Evolutionary conservation across 768 basidiomycete genomes (phyloP).

Genomic region (Tylopilus cervinicoccineus): DNA sequence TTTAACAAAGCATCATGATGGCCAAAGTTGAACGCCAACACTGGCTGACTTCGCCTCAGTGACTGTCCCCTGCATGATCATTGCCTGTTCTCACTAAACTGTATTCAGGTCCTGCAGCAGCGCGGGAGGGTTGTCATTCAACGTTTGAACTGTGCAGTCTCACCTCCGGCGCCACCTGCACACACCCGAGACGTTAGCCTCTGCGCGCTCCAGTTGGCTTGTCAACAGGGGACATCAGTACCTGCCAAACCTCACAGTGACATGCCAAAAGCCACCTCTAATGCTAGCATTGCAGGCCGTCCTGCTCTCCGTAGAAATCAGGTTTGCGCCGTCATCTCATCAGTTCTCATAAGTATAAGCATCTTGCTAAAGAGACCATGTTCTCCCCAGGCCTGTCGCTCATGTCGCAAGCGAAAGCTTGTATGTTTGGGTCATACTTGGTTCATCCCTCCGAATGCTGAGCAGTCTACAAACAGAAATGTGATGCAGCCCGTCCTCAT

Average conservation of each 20-base stretch:
- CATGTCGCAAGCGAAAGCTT: constrained; percentile 81
- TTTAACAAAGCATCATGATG: constrained; percentile 17
- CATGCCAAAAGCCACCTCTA: constrained; percentile 67
- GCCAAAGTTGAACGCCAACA: not conserved
- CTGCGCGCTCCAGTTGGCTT: not conserved
- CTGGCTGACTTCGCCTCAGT: not conserved
- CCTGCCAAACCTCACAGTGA: not conserved
- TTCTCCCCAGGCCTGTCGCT: constrained; percentile 60
- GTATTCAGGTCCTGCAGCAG: not conserved
- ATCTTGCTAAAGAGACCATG: constrained; percentile 6
- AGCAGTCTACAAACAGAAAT: constrained; percentile 54
- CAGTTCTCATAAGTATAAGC: not conserved
- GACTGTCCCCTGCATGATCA: not conserved
- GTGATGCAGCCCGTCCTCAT: constrained; percentile 82
- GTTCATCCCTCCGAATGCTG: constrained; percentile 1
- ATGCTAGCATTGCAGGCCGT: constrained; percentile 36
- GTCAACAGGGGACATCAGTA: constrained; percentile 7
- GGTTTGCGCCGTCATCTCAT: constrained; percentile 34
- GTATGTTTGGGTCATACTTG: constrained; percentile 39
- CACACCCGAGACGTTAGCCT: not conserved
- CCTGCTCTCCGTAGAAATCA: constrained; percentile 78
- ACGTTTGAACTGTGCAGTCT: not conserved
- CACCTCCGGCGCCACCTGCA: not conserved
- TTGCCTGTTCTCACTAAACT: not conserved
- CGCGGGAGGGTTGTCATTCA: not conserved